These are phyloP conservation scores for Euphorbia celastroides DNA, from an alignment of 441 rosid species.

Conservation along the genomic window DNA sequence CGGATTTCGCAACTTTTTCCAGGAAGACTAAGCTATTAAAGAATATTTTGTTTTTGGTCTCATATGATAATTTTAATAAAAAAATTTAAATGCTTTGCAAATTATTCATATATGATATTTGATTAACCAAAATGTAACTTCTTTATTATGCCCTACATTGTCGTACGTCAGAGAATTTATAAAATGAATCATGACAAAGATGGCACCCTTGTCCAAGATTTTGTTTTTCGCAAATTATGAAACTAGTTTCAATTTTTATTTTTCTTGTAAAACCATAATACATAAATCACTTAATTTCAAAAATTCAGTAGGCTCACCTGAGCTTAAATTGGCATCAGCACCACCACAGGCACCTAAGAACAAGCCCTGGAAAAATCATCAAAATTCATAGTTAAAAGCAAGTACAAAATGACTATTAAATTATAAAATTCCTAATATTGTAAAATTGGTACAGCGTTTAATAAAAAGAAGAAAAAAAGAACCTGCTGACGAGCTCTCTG, in stretches of 20 bases:
- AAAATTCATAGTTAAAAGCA: background rate
- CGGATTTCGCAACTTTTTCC: background rate
- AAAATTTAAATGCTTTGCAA: background rate
- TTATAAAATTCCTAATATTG: background rate
- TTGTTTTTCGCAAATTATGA: background rate
- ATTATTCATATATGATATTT: background rate
- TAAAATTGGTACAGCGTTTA: background rate
- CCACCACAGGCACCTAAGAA: constrained; percentile 50
- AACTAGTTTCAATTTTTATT: too few species aligned
- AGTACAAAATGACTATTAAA: background rate
- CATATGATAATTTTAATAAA: constrained; percentile 4
- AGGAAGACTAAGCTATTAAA: background rate
- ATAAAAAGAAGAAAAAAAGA: constrained; percentile 14
- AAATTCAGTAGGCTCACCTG: constrained; percentile 43
- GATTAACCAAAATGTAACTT: constrained; percentile 6
- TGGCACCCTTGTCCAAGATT: background rate
- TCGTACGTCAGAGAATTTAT: constrained; percentile 1
- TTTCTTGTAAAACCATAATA: too few species aligned
- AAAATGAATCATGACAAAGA: background rate
- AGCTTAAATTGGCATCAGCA: constrained; percentile 65
- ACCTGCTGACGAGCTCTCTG: constrained; percentile 95
- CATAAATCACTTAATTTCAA: too few species aligned
- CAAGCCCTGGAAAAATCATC: constrained; percentile 52
- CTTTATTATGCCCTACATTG: background rate
- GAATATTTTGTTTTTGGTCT: constrained; percentile 14